Base-by-base conservation (phyloP, 257 asterid species). In the Nicotiana attenuata region DNA sequence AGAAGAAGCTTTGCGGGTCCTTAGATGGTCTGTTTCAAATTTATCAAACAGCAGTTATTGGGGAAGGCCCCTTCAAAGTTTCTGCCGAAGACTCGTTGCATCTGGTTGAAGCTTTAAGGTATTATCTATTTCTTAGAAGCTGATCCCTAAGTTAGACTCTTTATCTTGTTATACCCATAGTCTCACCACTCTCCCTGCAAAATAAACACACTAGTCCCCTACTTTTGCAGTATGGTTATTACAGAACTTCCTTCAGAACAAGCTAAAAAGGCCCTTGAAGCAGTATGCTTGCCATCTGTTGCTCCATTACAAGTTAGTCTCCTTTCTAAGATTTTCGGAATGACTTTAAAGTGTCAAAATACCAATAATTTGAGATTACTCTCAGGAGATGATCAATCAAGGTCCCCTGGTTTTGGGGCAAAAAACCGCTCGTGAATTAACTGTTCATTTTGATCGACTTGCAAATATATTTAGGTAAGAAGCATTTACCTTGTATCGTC, bases 101-200 rank as follows among this genome's bases (percentile, higher is more conserved):
- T 90, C 89, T 96, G 22, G 99, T 94, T 57, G 99, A 96, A 90
- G 98, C 99, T 80, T 85, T 96, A 83, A 96, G 99, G 99, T 96
- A 90, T 77, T 81, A 29, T 24, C 81, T 80, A 63, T 71, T 83
- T 59, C 69, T 76, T 55, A 19, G 22, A 84, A 71, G 65, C 81
- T 80, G 16, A 47, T 73, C 15, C 35, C 79, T 47, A 47, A 73
- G 79, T 73, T 41, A 47, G 41, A 19, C 16, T 50, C 77, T 47
- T 65, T 35, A 13, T 80, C 65, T 52, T 80, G 45, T 80, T 80
- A 64, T 65, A 80, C 47, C 24, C 61, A 13, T 45, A 71, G n/a
- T 20, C 35, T 45, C 33, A 41, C 78, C 59, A 41, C 59, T 33
- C 78, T 20, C 78, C 35, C 59, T 73, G 38, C 38, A 15, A 80